Evolutionary conservation across 306 rosid genomes (phyloP), one percentile per base, ranked within the genome.

Genomic region (Albizia julibrissin): DNA sequence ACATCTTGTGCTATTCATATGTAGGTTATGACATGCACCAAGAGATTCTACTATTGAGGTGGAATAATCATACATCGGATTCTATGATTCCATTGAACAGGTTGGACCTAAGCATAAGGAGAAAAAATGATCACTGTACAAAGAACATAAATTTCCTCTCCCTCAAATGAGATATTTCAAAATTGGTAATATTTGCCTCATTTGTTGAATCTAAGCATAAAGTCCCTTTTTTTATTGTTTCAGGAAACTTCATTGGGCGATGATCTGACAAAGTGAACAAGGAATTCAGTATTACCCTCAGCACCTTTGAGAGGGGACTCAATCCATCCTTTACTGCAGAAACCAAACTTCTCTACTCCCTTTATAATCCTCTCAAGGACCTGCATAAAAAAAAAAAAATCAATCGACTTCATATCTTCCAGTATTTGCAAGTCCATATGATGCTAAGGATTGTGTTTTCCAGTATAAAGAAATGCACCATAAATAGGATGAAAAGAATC

Each of bases 301-400:
- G 96, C 97, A 31, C 98, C 99, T 83, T 91, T 95, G 66, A 95
- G 88, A 75, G 99, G 99, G 72, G 99, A 95, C 80, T 92, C 93
- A 11, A 91, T 89, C 97, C 92, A 91, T 26, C 99, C 99, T 83
- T 86, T 83, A 86, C 90, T 84, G 81, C 85, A 84, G 87, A 93
- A 92, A 80, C 98, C 99, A 42, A 88, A 88, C 50, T 86, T 87
- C 88, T 93, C 97, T 3, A 93, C 96, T 27, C 97, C 98, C 68
- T 87, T 89, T 76, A 90, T 91, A 62, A 93, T 95, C 87, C 80
- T 95, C 82, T 90, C 97, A 49, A 92, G 94, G 65, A 95, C 98
- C 99, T 91, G 80, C 71, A 79, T 76, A 70, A 49, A 50, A 50
- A 5, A n/a, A 56, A 56, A 74, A 64, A 79, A 66, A 22, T 79